Evolutionary conservation across 768 basidiomycete genomes (phyloP).

Genomic region (Bullera alba): DNA sequence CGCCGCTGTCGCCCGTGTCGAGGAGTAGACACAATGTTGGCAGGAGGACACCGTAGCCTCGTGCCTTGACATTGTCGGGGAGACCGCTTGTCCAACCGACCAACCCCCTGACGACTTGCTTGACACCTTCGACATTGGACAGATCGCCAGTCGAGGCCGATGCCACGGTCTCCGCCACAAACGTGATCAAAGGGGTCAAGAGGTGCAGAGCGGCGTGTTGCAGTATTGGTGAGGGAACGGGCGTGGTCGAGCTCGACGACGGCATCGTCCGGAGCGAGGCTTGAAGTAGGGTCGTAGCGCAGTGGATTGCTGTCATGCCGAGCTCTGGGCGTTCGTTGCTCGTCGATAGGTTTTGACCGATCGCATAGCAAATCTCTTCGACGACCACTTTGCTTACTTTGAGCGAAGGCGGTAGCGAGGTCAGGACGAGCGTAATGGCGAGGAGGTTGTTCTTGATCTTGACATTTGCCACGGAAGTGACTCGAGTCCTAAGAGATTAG

Average conservation of each 20-base stretch:
- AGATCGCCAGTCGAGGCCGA: constrained; percentile 55
- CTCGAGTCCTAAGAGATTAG: constrained; percentile 59
- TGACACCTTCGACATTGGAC: constrained; percentile 52
- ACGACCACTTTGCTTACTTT: constrained; percentile 66
- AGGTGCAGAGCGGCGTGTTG: constrained; percentile 65
- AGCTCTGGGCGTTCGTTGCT: constrained; percentile 56
- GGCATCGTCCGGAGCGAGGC: constrained; percentile 63
- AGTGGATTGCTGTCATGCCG: constrained; percentile 79
- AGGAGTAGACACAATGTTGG: constrained; percentile 70
- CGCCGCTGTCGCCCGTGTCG: constrained; percentile 48
- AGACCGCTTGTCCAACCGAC: constrained; percentile 57
- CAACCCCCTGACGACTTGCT: constrained; percentile 78
- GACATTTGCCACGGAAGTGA: constrained; percentile 64
- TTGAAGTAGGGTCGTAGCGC: constrained; percentile 71
- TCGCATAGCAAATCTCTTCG: constrained; percentile 76
- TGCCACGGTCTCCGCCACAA: constrained; percentile 63
- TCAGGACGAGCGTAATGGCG: constrained; percentile 75
- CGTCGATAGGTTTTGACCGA: constrained; percentile 71
- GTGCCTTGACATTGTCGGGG: constrained; percentile 55
- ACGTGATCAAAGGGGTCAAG: constrained; percentile 74
- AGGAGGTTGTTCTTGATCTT: constrained; percentile 89
- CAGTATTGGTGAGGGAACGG: constrained; percentile 47
- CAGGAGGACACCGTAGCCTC: constrained; percentile 63
- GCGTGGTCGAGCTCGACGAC: constrained; percentile 35
- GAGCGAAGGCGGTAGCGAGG: constrained; percentile 61